Evolutionary conservation across 345 rosid species (phyloP).

Genomic region (Bruguiera sexangula): DNA sequence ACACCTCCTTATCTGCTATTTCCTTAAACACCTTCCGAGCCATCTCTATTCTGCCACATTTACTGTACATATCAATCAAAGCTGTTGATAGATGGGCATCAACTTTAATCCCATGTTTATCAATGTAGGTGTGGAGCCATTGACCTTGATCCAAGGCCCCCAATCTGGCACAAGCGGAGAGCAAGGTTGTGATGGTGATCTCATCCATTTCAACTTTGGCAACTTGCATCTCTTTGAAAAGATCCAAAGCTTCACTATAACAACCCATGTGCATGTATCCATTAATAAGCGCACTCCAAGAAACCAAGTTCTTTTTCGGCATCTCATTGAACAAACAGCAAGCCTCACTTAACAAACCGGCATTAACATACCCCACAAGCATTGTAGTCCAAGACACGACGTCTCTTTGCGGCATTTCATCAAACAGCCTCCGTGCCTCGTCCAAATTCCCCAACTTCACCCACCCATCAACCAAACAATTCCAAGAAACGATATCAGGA

Average conservation of each 20-base stretch:
- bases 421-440: constrained; percentile 19
- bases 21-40: constrained; percentile 17
- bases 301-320: constrained; percentile 22
- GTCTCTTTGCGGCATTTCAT: constrained; percentile 30
- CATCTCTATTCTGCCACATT: constrained; percentile 21
- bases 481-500: constrained; percentile 26
- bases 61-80: constrained; percentile 28
- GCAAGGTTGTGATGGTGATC: constrained; percentile 14
- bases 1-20: constrained; percentile 19
- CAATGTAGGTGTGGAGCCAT: constrained; percentile 18
- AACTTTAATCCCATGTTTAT: constrained; percentile 11
- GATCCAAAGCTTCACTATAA: constrained; percentile 15
- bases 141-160: constrained; percentile 31
- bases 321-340: constrained; percentile 18
- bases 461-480: constrained; percentile 22
- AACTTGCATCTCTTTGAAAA: constrained; percentile 23
- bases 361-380: constrained; percentile 20
- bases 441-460: constrained; percentile 23
- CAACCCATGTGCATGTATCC: constrained; percentile 21
- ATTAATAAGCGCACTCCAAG: constrained; percentile 25
- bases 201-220: constrained; percentile 13
- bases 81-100: constrained; percentile 22
- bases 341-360: constrained; percentile 18
- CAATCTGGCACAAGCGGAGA: constrained; percentile 24
- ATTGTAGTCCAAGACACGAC: constrained; percentile 25